A percentile compares a stretch with the other conserved stretches of the same genome.
Evolutionary conservation across 805 yeast species (phyloP).

Genomic region (Yueomyces sinensis): DNA sequence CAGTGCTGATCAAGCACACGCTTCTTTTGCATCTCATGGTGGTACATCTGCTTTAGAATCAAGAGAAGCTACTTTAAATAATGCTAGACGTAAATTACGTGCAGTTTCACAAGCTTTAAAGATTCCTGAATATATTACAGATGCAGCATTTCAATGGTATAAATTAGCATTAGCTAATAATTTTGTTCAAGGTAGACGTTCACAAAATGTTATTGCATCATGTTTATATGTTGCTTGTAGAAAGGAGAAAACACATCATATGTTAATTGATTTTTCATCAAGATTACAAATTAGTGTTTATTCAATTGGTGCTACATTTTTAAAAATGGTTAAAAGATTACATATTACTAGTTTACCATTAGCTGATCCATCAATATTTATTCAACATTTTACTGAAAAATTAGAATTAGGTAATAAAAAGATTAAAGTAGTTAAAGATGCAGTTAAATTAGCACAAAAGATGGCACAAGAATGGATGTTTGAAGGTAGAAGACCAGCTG

Average conservation of each 20-base stretch:
- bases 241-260: slow-evolving; percentile 79
- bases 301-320: slow-evolving; percentile 89
- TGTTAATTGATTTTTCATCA: slow-evolving; percentile 91
- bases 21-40: too few species aligned
- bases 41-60: slow-evolving; percentile 69
- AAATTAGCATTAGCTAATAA: slow-evolving; percentile 73
- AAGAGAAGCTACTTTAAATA: slow-evolving; percentile 76
- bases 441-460: slow-evolving; percentile 70
- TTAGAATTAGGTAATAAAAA: slow-evolving; percentile 67
- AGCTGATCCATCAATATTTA: slow-evolving; percentile 88
- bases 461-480: slow-evolving; percentile 95
- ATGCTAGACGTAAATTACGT: slow-evolving; percentile 67
- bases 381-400: slow-evolving; percentile 85
- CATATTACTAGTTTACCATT: slow-evolving; percentile 68
- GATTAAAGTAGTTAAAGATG: slow-evolving; percentile 73
- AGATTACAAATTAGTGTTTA: slow-evolving; percentile 82
- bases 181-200: slow-evolving; percentile 93
- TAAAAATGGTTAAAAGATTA: slow-evolving; percentile 80
- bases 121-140: slow-evolving; percentile 76
- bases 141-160: slow-evolving; percentile 83
- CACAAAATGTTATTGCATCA: slow-evolving; percentile 91
- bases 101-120: slow-evolving; percentile 66
- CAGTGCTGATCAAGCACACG: slow-evolving; percentile 80
- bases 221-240: slow-evolving; percentile 93
- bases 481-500: slow-evolving; percentile 96